Evolutionary conservation across 2,329 filamentous ascomycete genomes (phyloP).

Genomic region (Aureobasidium pullulans): DNA sequence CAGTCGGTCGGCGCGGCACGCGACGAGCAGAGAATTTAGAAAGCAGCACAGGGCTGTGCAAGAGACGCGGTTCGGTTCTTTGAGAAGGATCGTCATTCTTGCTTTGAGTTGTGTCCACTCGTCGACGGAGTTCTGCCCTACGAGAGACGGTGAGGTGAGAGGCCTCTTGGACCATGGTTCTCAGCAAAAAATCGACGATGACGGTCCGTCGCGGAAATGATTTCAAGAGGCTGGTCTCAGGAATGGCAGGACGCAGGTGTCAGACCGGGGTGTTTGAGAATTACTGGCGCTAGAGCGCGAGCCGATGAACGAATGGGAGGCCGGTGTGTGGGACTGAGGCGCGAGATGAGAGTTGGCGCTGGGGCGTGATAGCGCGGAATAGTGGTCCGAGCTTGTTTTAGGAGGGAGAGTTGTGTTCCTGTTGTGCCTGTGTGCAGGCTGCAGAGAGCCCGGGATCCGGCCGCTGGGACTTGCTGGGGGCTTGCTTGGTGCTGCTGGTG

Average conservation of each 20-base stretch:
- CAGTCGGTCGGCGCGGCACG: not conserved
- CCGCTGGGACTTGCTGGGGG: not conserved
- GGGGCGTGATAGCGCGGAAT: constrained; percentile 10
- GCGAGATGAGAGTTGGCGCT: constrained; percentile 14
- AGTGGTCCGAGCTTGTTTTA: constrained; percentile 9
- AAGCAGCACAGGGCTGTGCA: constrained; percentile 9
- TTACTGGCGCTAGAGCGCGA: not conserved
- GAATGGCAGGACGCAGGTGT: constrained; percentile 8
- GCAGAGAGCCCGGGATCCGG: constrained; percentile 3
- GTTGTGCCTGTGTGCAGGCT: not conserved
- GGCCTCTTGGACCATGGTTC: not conserved
- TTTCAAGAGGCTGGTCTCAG: not conserved
- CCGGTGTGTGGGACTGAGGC: constrained; percentile 1
- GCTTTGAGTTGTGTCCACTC: not conserved
- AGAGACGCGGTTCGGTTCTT: not conserved
- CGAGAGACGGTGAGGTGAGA: not conserved
- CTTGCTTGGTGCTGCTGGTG: not conserved
- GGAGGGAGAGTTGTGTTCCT: constrained; percentile 2
- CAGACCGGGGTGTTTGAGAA: constrained; percentile 8
- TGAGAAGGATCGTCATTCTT: not conserved
- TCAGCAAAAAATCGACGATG: constrained; percentile 6
- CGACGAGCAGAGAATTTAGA: not conserved
- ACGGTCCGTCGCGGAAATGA: constrained; percentile 4
- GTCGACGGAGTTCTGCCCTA: not conserved
- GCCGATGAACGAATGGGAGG: not conserved